These are phyloP conservation scores for Liquidambar formosana DNA, from an alignment of 164 flowering plant genomes.

Conservation along the genomic window DNA sequence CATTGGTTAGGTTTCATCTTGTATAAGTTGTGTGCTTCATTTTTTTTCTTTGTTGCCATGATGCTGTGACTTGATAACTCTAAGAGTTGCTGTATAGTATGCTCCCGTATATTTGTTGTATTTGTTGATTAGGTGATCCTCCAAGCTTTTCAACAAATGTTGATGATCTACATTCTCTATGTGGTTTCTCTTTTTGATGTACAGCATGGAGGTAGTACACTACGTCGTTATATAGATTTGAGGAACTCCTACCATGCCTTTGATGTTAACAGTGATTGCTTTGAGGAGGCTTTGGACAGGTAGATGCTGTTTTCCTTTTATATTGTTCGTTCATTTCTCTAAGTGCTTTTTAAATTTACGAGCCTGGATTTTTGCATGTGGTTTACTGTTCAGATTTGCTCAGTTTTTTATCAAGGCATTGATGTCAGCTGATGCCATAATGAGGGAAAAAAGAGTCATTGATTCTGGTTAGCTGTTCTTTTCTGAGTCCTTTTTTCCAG, in stretches of 20 bases:
- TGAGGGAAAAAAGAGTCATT: slow-evolving; percentile 91
- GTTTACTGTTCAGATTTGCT: slow-evolving; percentile 62
- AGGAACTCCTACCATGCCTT: slow-evolving; percentile 82
- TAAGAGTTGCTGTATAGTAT: background rate
- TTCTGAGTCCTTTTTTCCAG: background rate
- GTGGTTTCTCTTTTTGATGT: slow-evolving; percentile 5
- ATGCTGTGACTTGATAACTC: background rate
- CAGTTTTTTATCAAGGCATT: slow-evolving; percentile 91
- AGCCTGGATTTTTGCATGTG: too few species aligned
- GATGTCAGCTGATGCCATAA: slow-evolving; percentile 97
- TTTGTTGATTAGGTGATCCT: background rate
- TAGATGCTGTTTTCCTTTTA: slow-evolving; percentile 23
- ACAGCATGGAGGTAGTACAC: slow-evolving; percentile 89
- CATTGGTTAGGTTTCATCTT: background rate
- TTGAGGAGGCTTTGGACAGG: slow-evolving; percentile 97
- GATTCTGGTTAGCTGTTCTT: slow-evolving; percentile 73
- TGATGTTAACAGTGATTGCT: slow-evolving; percentile 78
- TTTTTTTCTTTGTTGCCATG: background rate
- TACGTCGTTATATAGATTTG: too few species aligned
- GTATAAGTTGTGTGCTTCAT: background rate
- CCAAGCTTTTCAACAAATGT: too few species aligned
- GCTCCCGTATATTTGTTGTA: background rate
- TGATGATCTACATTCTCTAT: background rate
- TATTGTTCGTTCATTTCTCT: background rate
- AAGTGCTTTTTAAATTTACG: background rate